Conservation (phyloP, 1,139 yeast species). For the Debaryomyces fabryi region DNA sequence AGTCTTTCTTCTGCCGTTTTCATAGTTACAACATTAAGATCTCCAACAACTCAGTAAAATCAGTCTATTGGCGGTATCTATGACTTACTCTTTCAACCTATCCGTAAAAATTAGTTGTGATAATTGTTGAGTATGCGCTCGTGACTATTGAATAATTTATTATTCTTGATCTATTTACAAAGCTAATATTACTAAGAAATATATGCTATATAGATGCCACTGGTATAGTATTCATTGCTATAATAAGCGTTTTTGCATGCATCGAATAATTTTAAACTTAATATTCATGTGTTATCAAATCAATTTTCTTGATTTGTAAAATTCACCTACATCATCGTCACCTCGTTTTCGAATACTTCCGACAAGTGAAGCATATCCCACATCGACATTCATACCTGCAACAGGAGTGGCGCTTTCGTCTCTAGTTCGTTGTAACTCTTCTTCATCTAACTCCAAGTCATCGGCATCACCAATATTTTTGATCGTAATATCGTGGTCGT, state of each 20-base stretch:
- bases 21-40: constrained; percentile 40
- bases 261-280: background rate
- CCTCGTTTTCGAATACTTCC: constrained; percentile 37
- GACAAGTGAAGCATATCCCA: constrained; percentile 42
- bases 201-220: background rate
- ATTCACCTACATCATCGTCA: constrained; percentile 16
- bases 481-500: constrained; percentile 13
- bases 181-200: background rate
- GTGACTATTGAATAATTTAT: background rate
- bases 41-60: background rate
- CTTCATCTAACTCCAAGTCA: constrained; percentile 30
- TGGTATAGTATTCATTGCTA: background rate
- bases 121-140: constrained; percentile 2
- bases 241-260: background rate
- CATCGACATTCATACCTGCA: constrained; percentile 50
- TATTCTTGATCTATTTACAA: background rate
- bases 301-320: constrained; percentile 4
- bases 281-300: background rate
- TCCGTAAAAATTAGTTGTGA: constrained; percentile 2
- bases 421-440: constrained; percentile 10
- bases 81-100: background rate
- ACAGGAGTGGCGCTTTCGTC: constrained; percentile 20
- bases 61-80: background rate
- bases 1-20: constrained; percentile 72
- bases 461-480: constrained; percentile 41